Conservation (phyloP, 768 basidiomycete genomes). For the Psilocybe azurescens region DNA sequence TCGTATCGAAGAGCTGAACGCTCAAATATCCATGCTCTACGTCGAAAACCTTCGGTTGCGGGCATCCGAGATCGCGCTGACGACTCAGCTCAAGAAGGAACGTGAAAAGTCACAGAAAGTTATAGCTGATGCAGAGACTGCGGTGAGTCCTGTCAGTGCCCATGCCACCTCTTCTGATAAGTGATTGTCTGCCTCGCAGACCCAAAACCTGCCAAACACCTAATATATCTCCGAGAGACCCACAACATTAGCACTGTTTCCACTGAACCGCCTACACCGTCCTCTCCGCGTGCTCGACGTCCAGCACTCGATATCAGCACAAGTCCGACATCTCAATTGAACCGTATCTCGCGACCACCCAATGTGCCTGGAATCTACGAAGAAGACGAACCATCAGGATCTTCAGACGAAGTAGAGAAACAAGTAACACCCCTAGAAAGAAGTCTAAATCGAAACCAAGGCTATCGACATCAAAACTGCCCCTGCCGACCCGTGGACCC, state of each 20-base stretch:
- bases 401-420: slow-evolving; percentile 46
- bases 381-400: slow-evolving; percentile 64
- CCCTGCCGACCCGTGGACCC: slow-evolving; percentile 47
- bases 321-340: slow-evolving; percentile 44
- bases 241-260: slow-evolving; percentile 46
- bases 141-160: slow-evolving; percentile 47
- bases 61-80: slow-evolving; percentile 79
- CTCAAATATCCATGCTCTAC: slow-evolving; percentile 81
- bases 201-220: slow-evolving; percentile 63
- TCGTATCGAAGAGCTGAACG: slow-evolving; percentile 83
- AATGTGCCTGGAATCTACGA: slow-evolving; percentile 71
- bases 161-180: slow-evolving; percentile 14
- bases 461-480: slow-evolving; percentile 52
- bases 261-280: slow-evolving; percentile 46
- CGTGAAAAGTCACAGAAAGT: slow-evolving; percentile 77
- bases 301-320: slow-evolving; percentile 40
- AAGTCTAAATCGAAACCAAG: slow-evolving; percentile 54
- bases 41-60: slow-evolving; percentile 84
- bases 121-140: slow-evolving; percentile 74
- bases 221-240: slow-evolving; percentile 67
- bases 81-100: slow-evolving; percentile 79
- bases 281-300: slow-evolving; percentile 56
- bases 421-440: slow-evolving; percentile 45
- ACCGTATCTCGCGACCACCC: slow-evolving; percentile 68
- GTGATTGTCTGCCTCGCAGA: slow-evolving; percentile 37